Conservation (phyloP, 768 basidiomycete species). For the Hericium coralloides region DNA sequence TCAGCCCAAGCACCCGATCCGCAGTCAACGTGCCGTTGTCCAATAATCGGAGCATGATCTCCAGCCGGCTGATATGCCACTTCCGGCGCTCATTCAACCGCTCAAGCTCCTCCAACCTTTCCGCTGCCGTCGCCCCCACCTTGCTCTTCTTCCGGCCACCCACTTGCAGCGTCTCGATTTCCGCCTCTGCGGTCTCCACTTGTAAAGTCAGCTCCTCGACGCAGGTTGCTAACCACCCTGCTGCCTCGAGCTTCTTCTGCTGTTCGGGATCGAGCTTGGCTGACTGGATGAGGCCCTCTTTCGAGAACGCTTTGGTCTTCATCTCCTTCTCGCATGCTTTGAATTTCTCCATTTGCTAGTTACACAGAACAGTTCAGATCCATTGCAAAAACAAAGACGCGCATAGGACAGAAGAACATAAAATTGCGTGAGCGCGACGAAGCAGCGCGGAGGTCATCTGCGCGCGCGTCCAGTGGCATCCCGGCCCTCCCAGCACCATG, state of each 20-base stretch:
- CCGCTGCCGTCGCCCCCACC: slow-evolving; percentile 50
- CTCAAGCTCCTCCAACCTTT: slow-evolving; percentile 79
- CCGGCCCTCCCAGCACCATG: too few relatives aligned
- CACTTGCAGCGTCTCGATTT: slow-evolving; percentile 75
- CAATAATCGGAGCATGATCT: slow-evolving; percentile 85
- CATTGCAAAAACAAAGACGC: slow-evolving; percentile 6
- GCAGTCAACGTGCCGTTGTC: slow-evolving; percentile 86
- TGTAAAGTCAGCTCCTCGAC: slow-evolving; percentile 92
- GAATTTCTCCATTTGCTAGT: slow-evolving; percentile 99
- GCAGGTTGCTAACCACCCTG: slow-evolving; percentile 76
- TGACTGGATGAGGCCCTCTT: slow-evolving; percentile 92
- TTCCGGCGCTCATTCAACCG: slow-evolving; percentile 84
- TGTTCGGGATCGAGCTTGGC: slow-evolving; percentile 94
- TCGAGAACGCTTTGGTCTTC: slow-evolving; percentile 99
- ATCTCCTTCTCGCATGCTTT: slow-evolving; percentile 99
- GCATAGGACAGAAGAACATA: background rate
- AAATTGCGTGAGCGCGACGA: background rate
- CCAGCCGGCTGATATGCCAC: slow-evolving; percentile 91
- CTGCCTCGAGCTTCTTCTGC: slow-evolving; percentile 89
- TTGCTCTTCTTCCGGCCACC: slow-evolving; percentile 81
- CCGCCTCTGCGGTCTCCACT: slow-evolving; percentile 90
- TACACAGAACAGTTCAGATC: slow-evolving; percentile 1
- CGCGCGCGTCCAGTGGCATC: background rate
- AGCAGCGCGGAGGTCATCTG: background rate
- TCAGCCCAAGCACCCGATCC: slow-evolving; percentile 73